phyloP scores from a whole-genome alignment of 768 basidiomycete species.

The Lactarius pseudohatsudake region DNA sequence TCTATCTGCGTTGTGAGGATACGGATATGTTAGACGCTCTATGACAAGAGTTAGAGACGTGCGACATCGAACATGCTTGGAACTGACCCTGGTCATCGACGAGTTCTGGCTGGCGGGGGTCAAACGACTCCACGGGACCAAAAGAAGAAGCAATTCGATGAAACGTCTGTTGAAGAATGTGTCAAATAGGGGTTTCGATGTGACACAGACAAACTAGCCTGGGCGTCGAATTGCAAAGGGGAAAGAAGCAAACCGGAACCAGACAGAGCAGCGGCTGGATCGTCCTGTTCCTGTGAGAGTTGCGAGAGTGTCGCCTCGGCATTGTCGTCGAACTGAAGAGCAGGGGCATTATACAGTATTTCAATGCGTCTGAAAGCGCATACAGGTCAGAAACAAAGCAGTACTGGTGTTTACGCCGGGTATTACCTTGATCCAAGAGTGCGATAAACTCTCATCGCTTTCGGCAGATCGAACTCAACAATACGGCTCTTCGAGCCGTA shows the following conservation, averaged over 20 bases:
- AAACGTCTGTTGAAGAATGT: slow-evolving; percentile 44
- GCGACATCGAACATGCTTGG: background rate
- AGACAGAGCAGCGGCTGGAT: slow-evolving; percentile 31
- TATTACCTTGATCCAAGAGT: slow-evolving; percentile 52
- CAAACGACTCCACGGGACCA: slow-evolving; percentile 62
- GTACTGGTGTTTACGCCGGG: background rate
- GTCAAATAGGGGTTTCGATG: slow-evolving; percentile 6
- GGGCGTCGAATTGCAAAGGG: slow-evolving; percentile 59
- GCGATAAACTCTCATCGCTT: slow-evolving; percentile 61
- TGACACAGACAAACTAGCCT: slow-evolving; percentile 42
- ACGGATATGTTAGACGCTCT: slow-evolving; percentile 7
- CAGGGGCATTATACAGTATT: slow-evolving; percentile 23
- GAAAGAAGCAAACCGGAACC: slow-evolving; percentile 46
- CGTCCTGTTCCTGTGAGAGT: slow-evolving; percentile 24
- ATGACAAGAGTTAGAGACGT: background rate
- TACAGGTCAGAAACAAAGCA: slow-evolving; percentile 7
- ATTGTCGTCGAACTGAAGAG: background rate
- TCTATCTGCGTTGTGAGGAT: slow-evolving; percentile 59
- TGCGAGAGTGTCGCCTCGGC: background rate
- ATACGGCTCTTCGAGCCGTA: slow-evolving; percentile 26
- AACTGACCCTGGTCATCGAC: slow-evolving; percentile 22
- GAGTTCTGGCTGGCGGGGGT: slow-evolving; percentile 31
- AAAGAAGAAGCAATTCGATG: slow-evolving; percentile 55
- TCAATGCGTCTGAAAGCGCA: slow-evolving; percentile 37
- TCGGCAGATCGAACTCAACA: slow-evolving; percentile 46